These are phyloP conservation scores for Geranium incanum DNA, from an alignment of 441 rosid genomes.

Conservation along the genomic window DNA sequence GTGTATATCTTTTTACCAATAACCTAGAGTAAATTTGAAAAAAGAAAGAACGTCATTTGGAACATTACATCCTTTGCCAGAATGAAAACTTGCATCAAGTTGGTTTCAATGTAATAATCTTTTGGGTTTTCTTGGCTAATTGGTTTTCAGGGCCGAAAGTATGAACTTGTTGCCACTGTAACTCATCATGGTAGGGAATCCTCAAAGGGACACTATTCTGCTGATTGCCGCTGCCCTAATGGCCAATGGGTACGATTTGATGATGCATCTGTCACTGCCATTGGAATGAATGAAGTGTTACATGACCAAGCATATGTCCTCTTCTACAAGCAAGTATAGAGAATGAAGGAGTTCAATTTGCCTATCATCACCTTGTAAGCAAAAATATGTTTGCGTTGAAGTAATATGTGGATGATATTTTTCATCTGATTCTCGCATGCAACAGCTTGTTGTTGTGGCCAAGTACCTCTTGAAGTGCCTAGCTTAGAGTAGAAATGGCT, in stretches of 20 bases:
- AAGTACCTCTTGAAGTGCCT: too few relatives aligned
- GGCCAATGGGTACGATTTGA: conserved; percentile 85
- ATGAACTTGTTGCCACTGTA: conserved; percentile 82
- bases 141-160: conserved; percentile 56
- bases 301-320: conserved; percentile 94
- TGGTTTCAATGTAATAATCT: neutral
- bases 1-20: neutral
- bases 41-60: too few relatives aligned
- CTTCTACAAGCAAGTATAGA: conserved; percentile 73
- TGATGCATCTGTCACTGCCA: conserved; percentile 70
- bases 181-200: conserved; percentile 95
- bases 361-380: neutral
- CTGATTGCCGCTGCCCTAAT: conserved; percentile 61
- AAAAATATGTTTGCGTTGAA: too few relatives aligned
- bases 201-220: conserved; percentile 86
- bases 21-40: neutral
- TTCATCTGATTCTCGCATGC: too few relatives aligned
- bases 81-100: neutral
- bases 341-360: neutral
- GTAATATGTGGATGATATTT: too few relatives aligned
- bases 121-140: neutral
- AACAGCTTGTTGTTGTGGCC: too few relatives aligned
- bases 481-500: too few relatives aligned
- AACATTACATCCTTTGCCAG: neutral
- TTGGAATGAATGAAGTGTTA: conserved; percentile 57